Base-by-base conservation (phyloP, 192 early-diverging fungal species). In the Chytriomyces confervae region DNA sequence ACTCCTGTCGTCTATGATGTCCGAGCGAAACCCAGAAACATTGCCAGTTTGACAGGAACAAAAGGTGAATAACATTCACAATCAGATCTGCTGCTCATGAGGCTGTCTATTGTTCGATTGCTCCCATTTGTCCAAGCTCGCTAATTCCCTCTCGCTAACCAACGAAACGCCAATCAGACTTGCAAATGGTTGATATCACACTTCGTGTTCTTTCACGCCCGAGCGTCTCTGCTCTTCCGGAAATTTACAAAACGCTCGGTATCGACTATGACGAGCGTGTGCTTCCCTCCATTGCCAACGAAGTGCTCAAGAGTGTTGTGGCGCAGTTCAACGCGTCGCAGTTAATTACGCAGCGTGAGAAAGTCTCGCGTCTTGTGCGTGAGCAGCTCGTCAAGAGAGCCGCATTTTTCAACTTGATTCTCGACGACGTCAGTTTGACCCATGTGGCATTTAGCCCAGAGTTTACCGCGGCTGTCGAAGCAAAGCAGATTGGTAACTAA, bases 161-260 rank as follows among this genome's bases (percentile, higher is more conserved):
- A 36, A 36, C 36, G 36, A 36, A 36, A 3, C 36, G 36, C 1
- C 36, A 2, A 45, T 6, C 78, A 94, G 97, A 99, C 91, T 83
- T 99, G 75, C 97, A 99, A 82, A 99, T 99, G 97, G 97, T 99
- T 68, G 97, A 99, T 89, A 97, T 99, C 80, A 96, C 95, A 27
- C 92, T 96, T 80, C 95, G 97, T 89, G 97, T 99, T 18, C 87
- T 99, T 18, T 97, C 97, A 50, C 92, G 95, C 67, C 97, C 97
- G 9, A 87, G 89, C 67, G 89, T 93, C 44, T 81, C 85, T 46
- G 73, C 84, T 48, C 89, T 99, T 60, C 91, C 95, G 8, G 83
- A 85, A 66, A 95, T 99, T 51, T 95, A 91, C 88, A 91, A 95
- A 66, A 97, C 92, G 2, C 90, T 99, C 66, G 97, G 97, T 23